Percentiles rank a stretch among this genome's conserved stretches.
Conservation (phyloP, 441 rosid species). For the Adansonia gregorii region DNA sequence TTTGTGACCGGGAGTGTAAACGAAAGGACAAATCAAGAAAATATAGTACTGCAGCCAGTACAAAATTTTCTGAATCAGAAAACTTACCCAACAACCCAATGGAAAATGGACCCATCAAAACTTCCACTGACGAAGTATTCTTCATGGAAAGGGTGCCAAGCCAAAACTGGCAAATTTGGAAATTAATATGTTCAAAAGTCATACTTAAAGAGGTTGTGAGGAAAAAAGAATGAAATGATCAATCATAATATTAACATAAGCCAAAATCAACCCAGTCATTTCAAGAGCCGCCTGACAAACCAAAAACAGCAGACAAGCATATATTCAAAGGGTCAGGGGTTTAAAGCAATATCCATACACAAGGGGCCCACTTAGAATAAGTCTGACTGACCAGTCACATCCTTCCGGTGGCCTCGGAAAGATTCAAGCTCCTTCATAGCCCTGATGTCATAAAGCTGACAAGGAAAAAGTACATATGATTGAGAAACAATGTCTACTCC, state of each 20-base stretch:
- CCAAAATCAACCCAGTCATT: not conserved
- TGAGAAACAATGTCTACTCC: constrained; percentile 45
- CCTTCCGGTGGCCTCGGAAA: constrained; percentile 91
- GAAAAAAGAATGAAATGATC: constrained; percentile 15
- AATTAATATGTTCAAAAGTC: constrained; percentile 16
- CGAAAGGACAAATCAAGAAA: not conserved
- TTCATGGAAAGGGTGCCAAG: constrained; percentile 99
- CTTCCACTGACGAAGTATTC: constrained; percentile 99
- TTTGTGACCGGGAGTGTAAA: not conserved
- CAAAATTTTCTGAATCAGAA: constrained; percentile 15
- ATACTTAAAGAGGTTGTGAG: constrained; percentile 23
- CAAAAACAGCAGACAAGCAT: not conserved
- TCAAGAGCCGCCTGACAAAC: not conserved
- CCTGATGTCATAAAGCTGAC: constrained; percentile 91
- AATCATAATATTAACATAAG: constrained; percentile 5
- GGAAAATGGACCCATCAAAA: constrained; percentile 89
- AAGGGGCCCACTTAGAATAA: constrained; percentile 6
- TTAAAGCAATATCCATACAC: not conserved
- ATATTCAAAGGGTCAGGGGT: constrained; percentile 12
- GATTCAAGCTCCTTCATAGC: constrained; percentile 99
- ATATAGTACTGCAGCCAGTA: not conserved
- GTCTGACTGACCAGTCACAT: constrained; percentile 78
- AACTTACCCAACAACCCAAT: constrained; percentile 94
- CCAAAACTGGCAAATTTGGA: constrained; percentile 60
- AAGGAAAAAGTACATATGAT: constrained; percentile 28